Evolutionary conservation across 169 alveolate genomes (phyloP).

Genomic region (Perkinsus olseni): DNA sequence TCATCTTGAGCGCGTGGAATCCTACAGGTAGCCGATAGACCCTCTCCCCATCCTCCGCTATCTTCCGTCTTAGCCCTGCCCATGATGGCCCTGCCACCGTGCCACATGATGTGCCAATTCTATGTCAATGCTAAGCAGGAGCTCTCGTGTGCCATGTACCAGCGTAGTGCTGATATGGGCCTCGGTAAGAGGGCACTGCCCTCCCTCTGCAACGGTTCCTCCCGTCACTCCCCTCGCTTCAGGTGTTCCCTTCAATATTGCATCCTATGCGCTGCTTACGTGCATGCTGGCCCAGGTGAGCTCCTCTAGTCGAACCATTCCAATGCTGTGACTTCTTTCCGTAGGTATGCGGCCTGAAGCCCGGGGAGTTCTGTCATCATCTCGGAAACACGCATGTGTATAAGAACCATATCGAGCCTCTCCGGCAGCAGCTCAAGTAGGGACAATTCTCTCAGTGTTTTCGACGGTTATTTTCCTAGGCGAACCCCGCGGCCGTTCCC

Average conservation of each 20-base stretch:
- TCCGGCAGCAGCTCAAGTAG: conserved; percentile 66
- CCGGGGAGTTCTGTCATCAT: conserved; percentile 85
- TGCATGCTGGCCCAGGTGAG: conserved; percentile 88
- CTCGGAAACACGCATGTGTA: conserved; percentile 95
- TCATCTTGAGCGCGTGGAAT: conserved; percentile 92
- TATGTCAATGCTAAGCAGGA: conserved; percentile 75
- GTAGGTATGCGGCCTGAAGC: conserved; percentile 59
- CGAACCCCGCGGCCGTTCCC: conserved; percentile 96
- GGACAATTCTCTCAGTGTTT: neutral
- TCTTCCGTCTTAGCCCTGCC: conserved; percentile 50
- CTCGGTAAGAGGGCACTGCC: conserved; percentile 46
- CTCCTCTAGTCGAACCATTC: neutral
- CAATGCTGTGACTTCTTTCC: no score
- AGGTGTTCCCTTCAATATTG: conserved; percentile 96
- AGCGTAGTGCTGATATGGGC: conserved; percentile 95
- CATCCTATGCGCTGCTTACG: conserved; percentile 89
- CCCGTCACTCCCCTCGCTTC: neutral
- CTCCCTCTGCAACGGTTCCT: neutral
- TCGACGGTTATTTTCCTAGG: neutral
- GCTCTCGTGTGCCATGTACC: conserved; percentile 89
- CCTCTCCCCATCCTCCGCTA: conserved; percentile 12
- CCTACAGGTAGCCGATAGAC: conserved; percentile 52
- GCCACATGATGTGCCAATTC: conserved; percentile 92
- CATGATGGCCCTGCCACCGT: conserved; percentile 98
- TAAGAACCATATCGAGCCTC: conserved; percentile 81